Evolutionary conservation across 2,329 filamentous ascomycete genomes (phyloP), one percentile per base, ranked within the genome.

Genomic region (Botrytis medusae): DNA sequence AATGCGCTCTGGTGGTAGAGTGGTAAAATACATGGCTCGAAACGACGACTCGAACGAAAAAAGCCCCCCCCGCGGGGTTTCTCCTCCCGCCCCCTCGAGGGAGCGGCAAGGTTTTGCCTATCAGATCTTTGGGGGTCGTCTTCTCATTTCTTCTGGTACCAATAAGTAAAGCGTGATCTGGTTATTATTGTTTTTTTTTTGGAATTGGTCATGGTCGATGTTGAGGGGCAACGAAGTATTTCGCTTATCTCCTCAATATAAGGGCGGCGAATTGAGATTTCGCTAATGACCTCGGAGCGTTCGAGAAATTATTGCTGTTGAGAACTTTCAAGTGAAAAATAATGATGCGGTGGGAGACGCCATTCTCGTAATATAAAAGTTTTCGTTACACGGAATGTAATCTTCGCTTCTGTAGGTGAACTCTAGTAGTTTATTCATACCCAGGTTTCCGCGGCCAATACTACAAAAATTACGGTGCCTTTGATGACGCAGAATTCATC

Each of bases 1-100:
- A 65, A 65, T 65, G 20, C 62, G 42, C 42, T 48, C n/a, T 40
- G 2, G 42, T 65, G 62, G 42, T 48, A 42, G 62, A 65, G 62
- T 48, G 44, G 44, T 65, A 48, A 37, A 16, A 37, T 29, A 44
- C 63, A 29, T 34, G 29, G 29, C 40, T 20, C 63, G 20, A 48
- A 60, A 16, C 54, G 54, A 57, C 54, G 54, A 22, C n/a, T 22
- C 57, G 32, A 34, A 22, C 57, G 57, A 4, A 34, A 65, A 65
- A 65, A 37, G 48, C 4, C 29, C n/a, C 20, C 42, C 46, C 18
- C 5, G 16, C 12, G 29, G 16, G 62, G 62, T 44, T 65, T 65
- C 62, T 65, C 42, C 61, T 64, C 16, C 40, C 61, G 61, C 61
- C 18, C 61, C 44, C 37, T 54, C 48, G 48, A n/a, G 44, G 62